Evolutionary conservation across 1,284 basidiomycete genomes (phyloP).

Genomic region (Austroboletus novae-zelandiae): DNA sequence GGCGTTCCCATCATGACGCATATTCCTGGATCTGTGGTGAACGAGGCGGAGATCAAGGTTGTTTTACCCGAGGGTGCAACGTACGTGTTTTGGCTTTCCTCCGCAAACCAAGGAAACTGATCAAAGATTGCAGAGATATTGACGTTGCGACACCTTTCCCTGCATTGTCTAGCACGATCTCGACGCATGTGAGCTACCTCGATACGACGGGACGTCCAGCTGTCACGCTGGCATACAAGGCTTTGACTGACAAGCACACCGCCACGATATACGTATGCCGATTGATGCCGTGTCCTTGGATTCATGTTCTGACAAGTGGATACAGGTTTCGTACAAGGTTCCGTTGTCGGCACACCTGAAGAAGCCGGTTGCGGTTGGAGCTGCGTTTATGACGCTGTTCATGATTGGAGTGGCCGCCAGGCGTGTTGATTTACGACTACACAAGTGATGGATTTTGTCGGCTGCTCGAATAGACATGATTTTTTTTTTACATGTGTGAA

Average conservation of each 20-base stretch:
- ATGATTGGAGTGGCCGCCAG: constrained; percentile 55
- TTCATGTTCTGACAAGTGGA: constrained; percentile 17
- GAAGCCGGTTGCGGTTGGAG: constrained; percentile 78
- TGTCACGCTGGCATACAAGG: constrained; percentile 70
- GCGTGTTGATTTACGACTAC: constrained; percentile 65
- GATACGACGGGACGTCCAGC: constrained; percentile 90
- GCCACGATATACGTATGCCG: constrained; percentile 68
- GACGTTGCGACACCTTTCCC: constrained; percentile 78
- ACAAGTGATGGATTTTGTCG: constrained; percentile 38
- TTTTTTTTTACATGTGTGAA: not conserved
- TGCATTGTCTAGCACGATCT: constrained; percentile 56
- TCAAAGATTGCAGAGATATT: constrained; percentile 57
- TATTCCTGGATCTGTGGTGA: constrained; percentile 77
- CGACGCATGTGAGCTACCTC: constrained; percentile 82
- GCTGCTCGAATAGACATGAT: constrained; percentile 38
- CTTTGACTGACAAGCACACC: constrained; percentile 79
- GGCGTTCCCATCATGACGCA: constrained; percentile 86
- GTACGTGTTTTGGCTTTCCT: constrained; percentile 48
- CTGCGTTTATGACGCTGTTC: constrained; percentile 66
- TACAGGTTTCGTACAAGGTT: constrained; percentile 83
- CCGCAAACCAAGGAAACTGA: constrained; percentile 5
- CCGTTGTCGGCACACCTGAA: constrained; percentile 73
- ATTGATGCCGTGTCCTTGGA: constrained; percentile 1
- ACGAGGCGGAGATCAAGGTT: constrained; percentile 78
- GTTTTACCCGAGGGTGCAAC: constrained; percentile 92